Evolutionary conservation across 148 eudicot genomes (phyloP), one percentile per base, ranked within the genome.

Genomic region (Pouteria glomerata): DNA sequence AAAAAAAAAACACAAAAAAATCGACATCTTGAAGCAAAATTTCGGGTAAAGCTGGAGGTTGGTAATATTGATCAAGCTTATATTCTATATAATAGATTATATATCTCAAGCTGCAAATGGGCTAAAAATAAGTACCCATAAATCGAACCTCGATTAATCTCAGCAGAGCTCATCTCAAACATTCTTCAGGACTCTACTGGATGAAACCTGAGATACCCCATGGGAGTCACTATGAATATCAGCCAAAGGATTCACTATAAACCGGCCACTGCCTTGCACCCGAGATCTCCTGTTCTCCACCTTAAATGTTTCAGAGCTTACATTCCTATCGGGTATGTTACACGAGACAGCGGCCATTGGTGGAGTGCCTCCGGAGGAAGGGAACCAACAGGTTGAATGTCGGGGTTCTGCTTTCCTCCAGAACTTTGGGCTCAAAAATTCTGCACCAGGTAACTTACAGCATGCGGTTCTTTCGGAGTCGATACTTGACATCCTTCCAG

Each of bases 221-320:
- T 58, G 78, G 5, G 85, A 63, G 31, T 66, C 75, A 65, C 78
- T 64, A 7, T 69, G 87, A 57, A 83, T 73, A 66, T 87, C 90
- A 55, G 98, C 97, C 84, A 94, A 77, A 23, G 98, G 98, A 71
- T 87, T 93, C 80, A 84, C 77, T 57, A 87, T 88, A 67, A 89
- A 75, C 39, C 87, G 90, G 39, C 83, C 79, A 61, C 81, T 76
- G 72, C 87, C 80, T 14, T 76, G 89, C 41, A 79, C 74, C 30
- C 78, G 78, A 67, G 78, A 80, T 66, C 82, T 85, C 71, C 81
- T 85, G 59, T 77, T 86, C 37, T 85, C 85, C 33, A 77, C 74
- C 57, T 55, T 76, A 61, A 56, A 50, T 57, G 82, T 48, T 44
- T 74, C 70, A 30, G 61, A 74, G 71, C 66, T 66, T 63, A 72